phyloP scores from a whole-genome alignment of 2,329 filamentous ascomycete genomes.

The Mollisia scopiformis region DNA sequence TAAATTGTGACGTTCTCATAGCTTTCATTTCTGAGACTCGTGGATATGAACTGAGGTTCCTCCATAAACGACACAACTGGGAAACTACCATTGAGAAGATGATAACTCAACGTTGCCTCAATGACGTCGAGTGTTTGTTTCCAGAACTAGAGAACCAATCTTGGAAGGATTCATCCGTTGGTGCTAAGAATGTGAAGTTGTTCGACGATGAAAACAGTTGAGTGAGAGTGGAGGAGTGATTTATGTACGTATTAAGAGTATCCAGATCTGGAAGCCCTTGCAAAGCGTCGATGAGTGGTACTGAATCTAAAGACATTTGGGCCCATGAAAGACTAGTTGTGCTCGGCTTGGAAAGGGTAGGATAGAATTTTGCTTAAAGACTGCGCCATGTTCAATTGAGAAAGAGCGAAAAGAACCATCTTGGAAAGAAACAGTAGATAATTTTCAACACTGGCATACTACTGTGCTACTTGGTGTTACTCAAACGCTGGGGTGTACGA shows the following conservation, averaged over 20 bases:
- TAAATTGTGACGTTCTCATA: slow-evolving; percentile 7
- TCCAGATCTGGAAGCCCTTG: background rate
- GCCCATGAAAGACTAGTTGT: background rate
- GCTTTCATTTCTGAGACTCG: slow-evolving; percentile 3
- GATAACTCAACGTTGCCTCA: slow-evolving; percentile 6
- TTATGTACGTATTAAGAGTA: slow-evolving; percentile 8
- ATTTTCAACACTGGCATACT: too few species aligned
- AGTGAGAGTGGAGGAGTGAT: background rate
- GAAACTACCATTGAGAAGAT: slow-evolving; percentile 11
- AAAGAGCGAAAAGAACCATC: too few species aligned
- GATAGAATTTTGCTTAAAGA: too few species aligned
- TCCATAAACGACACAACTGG: background rate
- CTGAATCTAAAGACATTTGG: slow-evolving; percentile 2
- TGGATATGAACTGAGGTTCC: slow-evolving; percentile 1
- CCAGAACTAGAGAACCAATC: slow-evolving; percentile 4
- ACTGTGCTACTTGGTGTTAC: too few species aligned
- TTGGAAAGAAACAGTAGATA: too few species aligned
- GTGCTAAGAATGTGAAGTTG: slow-evolving; percentile 12
- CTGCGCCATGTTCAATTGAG: too few species aligned
- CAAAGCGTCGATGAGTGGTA: slow-evolving; percentile 3
- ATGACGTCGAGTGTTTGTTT: slow-evolving; percentile 1
- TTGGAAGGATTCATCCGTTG: slow-evolving; percentile 8
- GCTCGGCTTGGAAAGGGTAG: too few species aligned
- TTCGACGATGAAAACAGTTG: background rate
- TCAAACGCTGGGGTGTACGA: too few species aligned